Percentiles rank a stretch among this genome's conserved stretches.
Evolutionary conservation across 495 filamentous ascomycete genomes (phyloP).

Genomic region (Penicillium arizonense): DNA sequence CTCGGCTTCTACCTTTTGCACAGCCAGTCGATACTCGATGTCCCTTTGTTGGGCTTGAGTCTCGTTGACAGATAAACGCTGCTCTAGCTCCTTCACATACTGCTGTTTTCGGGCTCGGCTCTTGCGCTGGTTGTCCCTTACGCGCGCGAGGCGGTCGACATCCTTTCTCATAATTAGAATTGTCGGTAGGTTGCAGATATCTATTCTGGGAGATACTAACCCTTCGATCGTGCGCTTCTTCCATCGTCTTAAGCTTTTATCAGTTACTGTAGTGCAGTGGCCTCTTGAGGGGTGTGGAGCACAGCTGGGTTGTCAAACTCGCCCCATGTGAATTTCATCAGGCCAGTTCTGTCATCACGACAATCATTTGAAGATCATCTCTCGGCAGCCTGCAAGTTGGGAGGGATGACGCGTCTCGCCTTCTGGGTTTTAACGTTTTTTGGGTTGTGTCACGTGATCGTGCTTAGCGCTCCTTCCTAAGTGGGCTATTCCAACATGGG

Average conservation of each 20-base stretch:
- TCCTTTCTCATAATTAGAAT: slow-evolving; percentile 25
- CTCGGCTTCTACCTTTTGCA: slow-evolving; percentile 40
- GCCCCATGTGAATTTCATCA: background rate
- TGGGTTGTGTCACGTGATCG: background rate
- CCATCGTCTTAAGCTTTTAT: background rate
- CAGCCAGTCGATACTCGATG: slow-evolving; percentile 33
- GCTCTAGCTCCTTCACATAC: slow-evolving; percentile 69
- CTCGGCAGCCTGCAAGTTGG: background rate
- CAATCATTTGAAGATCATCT: background rate
- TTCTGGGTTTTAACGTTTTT: background rate
- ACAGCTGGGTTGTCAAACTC: background rate
- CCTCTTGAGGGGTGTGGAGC: background rate
- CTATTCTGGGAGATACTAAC: background rate
- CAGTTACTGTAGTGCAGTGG: no score
- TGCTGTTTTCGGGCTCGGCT: slow-evolving; percentile 75
- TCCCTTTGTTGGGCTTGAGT: slow-evolving; percentile 33
- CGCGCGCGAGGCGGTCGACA: slow-evolving; percentile 37
- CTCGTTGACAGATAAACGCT: slow-evolving; percentile 59
- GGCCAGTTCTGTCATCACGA: background rate
- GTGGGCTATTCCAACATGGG: no score
- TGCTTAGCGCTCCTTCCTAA: no score
- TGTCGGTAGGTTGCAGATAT: background rate
- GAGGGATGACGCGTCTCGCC: background rate
- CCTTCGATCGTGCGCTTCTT: background rate
- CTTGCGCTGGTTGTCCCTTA: slow-evolving; percentile 78